Evolutionary conservation across 2,329 filamentous ascomycete genomes (phyloP).

Genomic region (Stromatinia cepivora): DNA sequence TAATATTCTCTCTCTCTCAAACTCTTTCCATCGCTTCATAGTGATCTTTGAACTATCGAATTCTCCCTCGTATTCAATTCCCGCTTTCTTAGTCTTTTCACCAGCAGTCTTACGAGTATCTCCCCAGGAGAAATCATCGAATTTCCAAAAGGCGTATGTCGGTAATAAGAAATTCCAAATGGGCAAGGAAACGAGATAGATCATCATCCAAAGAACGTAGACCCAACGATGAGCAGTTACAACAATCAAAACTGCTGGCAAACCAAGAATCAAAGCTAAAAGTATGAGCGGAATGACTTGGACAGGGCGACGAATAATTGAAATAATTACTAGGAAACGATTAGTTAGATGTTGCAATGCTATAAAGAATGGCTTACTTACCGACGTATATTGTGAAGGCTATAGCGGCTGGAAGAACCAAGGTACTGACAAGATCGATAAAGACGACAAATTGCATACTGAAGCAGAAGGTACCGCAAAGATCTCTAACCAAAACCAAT

Average conservation of each 20-base stretch:
- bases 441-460: conserved; percentile 99
- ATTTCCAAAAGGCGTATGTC: conserved; percentile 97
- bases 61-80: conserved; percentile 87
- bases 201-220: conserved; percentile 95
- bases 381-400: conserved; percentile 95
- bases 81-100: conserved; percentile 83
- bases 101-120: conserved; percentile 95
- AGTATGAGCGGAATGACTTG: conserved; percentile 91
- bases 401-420: conserved; percentile 94
- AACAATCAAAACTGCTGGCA: conserved; percentile 88
- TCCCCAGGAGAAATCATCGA: conserved; percentile 99
- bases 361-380: conserved; percentile 51
- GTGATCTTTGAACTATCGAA: conserved; percentile 99
- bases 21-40: conserved; percentile 98
- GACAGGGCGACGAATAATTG: conserved; percentile 72
- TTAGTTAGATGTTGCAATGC: conserved; percentile 26
- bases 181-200: conserved; percentile 89
- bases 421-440: conserved; percentile 89
- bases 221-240: conserved; percentile 90
- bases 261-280: conserved; percentile 84
- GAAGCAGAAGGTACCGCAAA: conserved; percentile 99
- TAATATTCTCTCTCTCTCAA: conserved; percentile 68
- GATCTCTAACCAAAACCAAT: conserved; percentile 87
- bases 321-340: conserved; percentile 67
- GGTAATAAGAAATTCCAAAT: conserved; percentile 98